A percentile compares a stretch with the other conserved stretches of the same genome.
Evolutionary conservation across 192 early-diverging fungal genomes (phyloP).

Genomic region (Coemansia javaensis): DNA sequence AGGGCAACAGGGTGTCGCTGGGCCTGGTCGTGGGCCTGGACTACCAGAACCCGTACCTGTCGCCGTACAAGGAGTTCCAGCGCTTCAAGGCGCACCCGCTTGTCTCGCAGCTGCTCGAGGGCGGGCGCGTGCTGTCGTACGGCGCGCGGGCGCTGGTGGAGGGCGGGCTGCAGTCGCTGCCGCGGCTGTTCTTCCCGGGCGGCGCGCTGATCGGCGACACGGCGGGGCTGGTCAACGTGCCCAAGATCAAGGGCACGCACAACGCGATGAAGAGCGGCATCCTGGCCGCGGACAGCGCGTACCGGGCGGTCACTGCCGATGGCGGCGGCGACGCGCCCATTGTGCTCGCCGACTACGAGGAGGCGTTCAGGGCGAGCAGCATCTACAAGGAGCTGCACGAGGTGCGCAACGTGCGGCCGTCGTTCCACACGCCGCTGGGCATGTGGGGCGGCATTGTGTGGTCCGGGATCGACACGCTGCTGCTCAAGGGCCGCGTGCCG

Average conservation of each 20-base stretch:
- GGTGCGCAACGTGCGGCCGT: slow-evolving; percentile 90
- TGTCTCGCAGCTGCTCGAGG: slow-evolving; percentile 77
- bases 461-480: slow-evolving; percentile 81
- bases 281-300: slow-evolving; percentile 89
- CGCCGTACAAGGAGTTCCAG: slow-evolving; percentile 98
- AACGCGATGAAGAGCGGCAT: slow-evolving; percentile 99
- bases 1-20: slow-evolving; percentile 78
- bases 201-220: slow-evolving; percentile 93
- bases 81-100: slow-evolving; percentile 90
- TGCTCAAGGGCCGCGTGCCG: slow-evolving; percentile 87
- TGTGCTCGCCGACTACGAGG: slow-evolving; percentile 71
- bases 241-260: slow-evolving; percentile 99
- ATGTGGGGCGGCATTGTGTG: slow-evolving; percentile 81
- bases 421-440: slow-evolving; percentile 85
- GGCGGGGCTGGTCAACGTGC: slow-evolving; percentile 94
- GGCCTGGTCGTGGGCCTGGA: slow-evolving; percentile 91
- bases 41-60: slow-evolving; percentile 91
- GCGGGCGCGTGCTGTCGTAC: slow-evolving; percentile 86
- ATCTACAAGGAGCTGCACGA: slow-evolving; percentile 85
- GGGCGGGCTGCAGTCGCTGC: slow-evolving; percentile 93
- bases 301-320: slow-evolving; percentile 55
- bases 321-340: slow-evolving; percentile 56
- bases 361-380: slow-evolving; percentile 79
- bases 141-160: slow-evolving; percentile 97
- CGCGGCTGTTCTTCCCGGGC: slow-evolving; percentile 90